Evolutionary conservation across 2,329 filamentous ascomycete species (phyloP), one percentile per base, ranked within the genome.

Genomic region (Aquanectria penicillioides): DNA sequence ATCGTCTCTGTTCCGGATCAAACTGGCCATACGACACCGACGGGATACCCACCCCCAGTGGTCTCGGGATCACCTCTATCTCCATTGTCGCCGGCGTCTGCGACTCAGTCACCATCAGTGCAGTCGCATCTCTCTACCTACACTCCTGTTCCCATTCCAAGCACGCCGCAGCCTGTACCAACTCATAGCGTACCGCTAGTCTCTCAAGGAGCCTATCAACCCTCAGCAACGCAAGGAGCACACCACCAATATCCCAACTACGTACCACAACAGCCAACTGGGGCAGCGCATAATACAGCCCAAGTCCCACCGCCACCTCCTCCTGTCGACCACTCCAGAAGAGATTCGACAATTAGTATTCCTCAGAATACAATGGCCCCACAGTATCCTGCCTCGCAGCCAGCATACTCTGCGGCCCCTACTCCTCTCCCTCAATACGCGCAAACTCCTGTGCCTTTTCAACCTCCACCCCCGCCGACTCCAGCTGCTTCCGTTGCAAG

Each of bases 301-400:
- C 46, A 47, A n/a, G n/a, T n/a, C 2, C 54, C 43, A 10, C 26
- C 12, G 4, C 38, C 48, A 3, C 44, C 47, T 2, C 44, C 38
- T 1, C 20, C 46, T 0, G 17, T 18, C 5, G 36, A 65, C 0
- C 7, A 40, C 1, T 29, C 23, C 5, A 62, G 54, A 38, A 41
- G 58, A n/a, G 28, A 54, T 3, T 67, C 65, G 0, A 12, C 41
- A 3, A 6, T 55, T 5, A 41, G 11, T 8, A 43, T 9, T 3
- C 40, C 53, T 0, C 63, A 63, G 5, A 34, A 52, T 1, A 23
- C 51, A 0, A 60, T 63, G 9, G 53, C 66, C 3, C 58, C 65
- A 9, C 65, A 67, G n/a, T 36, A 66, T 7, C 37, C 60, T 2
- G 26, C 47, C n/a, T 38, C 40, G 3, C 52, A 62, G 2, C 47